phyloP scores from a whole-genome alignment of 2,329 filamentous ascomycete genomes.

The Apiospora koreana region DNA sequence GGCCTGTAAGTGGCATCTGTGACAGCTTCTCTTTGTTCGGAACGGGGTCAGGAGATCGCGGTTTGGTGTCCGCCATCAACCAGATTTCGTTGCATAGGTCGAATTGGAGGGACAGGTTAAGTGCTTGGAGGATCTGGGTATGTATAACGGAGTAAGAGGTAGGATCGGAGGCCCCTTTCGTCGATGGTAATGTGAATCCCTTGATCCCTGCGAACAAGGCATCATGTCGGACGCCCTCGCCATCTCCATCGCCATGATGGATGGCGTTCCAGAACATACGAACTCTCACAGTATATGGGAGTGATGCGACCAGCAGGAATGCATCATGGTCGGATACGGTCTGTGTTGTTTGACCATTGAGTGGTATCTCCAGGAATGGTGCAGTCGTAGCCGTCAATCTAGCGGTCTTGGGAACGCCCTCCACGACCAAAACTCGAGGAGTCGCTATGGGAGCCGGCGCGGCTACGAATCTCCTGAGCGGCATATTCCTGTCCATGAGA shows the following conservation, averaged over 20 bases:
- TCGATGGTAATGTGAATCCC: neutral
- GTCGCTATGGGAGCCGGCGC: neutral
- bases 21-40: neutral
- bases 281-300: neutral
- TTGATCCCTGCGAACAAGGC: neutral
- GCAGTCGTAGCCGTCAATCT: neutral
- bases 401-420: neutral
- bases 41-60: neutral
- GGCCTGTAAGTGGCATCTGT: neutral
- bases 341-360: neutral
- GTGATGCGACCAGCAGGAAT: neutral
- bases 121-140: neutral
- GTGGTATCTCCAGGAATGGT: neutral
- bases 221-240: neutral
- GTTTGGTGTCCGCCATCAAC: neutral
- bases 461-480: neutral
- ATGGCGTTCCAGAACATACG: neutral
- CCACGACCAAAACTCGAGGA: neutral
- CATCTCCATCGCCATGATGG: neutral
- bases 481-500: neutral
- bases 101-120: neutral
- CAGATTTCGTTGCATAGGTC: neutral
- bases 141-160: neutral
- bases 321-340: neutral
- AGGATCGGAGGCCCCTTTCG: too few species aligned